Evolutionary conservation across 164 flowering plant species (phyloP), one percentile per base, ranked within the genome.

Genomic region (Macadamia tetraphylla): DNA sequence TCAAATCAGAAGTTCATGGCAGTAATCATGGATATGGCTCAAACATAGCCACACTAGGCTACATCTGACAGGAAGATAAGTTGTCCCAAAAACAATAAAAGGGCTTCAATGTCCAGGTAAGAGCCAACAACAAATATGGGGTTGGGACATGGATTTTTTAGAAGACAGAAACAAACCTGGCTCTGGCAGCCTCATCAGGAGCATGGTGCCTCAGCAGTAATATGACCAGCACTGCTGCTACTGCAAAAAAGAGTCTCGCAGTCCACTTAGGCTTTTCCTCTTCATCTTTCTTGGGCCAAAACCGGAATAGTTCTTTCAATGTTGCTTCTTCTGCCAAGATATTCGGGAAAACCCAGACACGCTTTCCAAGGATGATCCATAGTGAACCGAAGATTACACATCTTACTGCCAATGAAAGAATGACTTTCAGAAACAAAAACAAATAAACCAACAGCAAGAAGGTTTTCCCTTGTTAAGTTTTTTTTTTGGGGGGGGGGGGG

Each of bases 321-420:
- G 98, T 94, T 67, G 97, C 97, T 83, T 94, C 98, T 83, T 94
- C 98, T 3, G 97, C 98, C 60, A 94, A 94, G 52, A 94, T 92
- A 74, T 94, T 94, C 18, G 98, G 98, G 83, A 94, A 92, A 75
- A 94, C 78, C 98, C 97, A 92, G 9, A 90, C 83, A 44, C 95
- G 91, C 75, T 88, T 91, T 63, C 98, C 98, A 75, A 91, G 78
- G 67, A 85, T 6, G 60, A 94, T 86, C 84, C 91, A 94, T 29
- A 82, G 17, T 62, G 79, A 77, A 65, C 97, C 95, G 82, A 94
- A 94, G 58, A 87, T 77, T 9, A 86, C 40, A 57, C 79, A 82
- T 75, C 98, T 92, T 64, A 88, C 98, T 92, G 87, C 79, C 84
- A 72, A 65, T n/a, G 56, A 53, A 66, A 46, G 60, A 67, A 52